Evolutionary conservation across 2,329 filamentous ascomycete species (phyloP).

Genomic region (Ascochyta rabiei): DNA sequence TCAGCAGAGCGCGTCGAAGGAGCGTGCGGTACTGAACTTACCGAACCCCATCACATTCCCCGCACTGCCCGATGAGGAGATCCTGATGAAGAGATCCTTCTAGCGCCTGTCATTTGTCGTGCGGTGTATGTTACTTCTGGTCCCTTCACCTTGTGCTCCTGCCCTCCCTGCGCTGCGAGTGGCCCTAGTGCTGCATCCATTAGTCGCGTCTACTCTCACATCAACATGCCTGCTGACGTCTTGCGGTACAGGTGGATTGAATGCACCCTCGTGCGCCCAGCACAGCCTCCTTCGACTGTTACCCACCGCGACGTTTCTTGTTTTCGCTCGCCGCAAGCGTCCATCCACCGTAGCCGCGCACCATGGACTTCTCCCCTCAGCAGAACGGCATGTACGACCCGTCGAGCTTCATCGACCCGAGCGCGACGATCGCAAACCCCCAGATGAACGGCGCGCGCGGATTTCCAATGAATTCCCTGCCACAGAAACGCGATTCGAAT

Average conservation of each 20-base stretch:
- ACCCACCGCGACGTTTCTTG: constrained; percentile 19
- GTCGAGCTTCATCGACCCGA: constrained; percentile 48
- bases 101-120: constrained; percentile 34
- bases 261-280: constrained; percentile 31
- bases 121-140: constrained; percentile 29
- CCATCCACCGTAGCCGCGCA: constrained; percentile 28
- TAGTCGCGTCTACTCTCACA: constrained; percentile 37
- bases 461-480: constrained; percentile 82
- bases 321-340: constrained; percentile 11
- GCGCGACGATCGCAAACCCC: constrained; percentile 46
- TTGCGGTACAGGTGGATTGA: constrained; percentile 33
- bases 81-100: constrained; percentile 35
- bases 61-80: constrained; percentile 38
- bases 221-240: constrained; percentile 40
- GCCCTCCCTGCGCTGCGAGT: constrained; percentile 23
- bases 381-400: constrained; percentile 47
- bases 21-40: constrained; percentile 40
- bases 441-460: constrained; percentile 76
- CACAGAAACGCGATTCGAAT: constrained; percentile 89
- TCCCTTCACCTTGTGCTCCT: constrained; percentile 13
- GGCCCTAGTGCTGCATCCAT: constrained; percentile 22
- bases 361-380: constrained; percentile 46
- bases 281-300: constrained; percentile 8
- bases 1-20: constrained; percentile 42
- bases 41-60: constrained; percentile 34